Conservation (phyloP, 331 rosid genomes). For the Rhamnella rubrinervis region DNA sequence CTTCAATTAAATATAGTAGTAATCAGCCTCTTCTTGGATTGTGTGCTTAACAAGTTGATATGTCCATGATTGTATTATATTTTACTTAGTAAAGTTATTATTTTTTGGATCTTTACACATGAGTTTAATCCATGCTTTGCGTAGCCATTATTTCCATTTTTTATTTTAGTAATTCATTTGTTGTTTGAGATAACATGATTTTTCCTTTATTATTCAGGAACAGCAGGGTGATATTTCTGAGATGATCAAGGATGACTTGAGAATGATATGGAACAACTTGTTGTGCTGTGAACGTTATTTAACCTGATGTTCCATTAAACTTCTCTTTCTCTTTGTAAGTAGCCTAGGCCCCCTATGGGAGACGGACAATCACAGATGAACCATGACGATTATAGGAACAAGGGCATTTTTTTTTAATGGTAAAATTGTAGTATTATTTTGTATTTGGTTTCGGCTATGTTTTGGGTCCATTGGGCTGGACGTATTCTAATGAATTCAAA, state of each 20-base stretch:
- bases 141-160: background rate
- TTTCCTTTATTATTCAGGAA: constrained; percentile 24
- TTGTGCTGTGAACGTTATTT: constrained; percentile 29
- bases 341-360: background rate
- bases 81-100: too few relatives aligned
- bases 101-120: background rate
- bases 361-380: too few relatives aligned
- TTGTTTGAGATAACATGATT: background rate
- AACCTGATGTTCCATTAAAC: constrained; percentile 18
- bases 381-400: too few relatives aligned
- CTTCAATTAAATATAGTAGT: too few relatives aligned
- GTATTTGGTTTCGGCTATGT: too few relatives aligned
- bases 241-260: constrained; percentile 43
- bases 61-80: too few relatives aligned
- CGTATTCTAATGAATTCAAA: too few relatives aligned
- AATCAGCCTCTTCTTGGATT: too few relatives aligned
- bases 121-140: background rate
- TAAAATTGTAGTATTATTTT: too few relatives aligned
- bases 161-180: background rate
- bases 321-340: background rate
- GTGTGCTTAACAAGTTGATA: too few relatives aligned
- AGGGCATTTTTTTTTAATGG: too few relatives aligned
- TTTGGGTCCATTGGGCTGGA: too few relatives aligned
- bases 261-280: constrained; percentile 42
- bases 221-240: constrained; percentile 34